Evolutionary conservation across 306 rosid species (phyloP), one percentile per base, ranked within the genome.

Genomic region (Lathyrus tuberosus): DNA sequence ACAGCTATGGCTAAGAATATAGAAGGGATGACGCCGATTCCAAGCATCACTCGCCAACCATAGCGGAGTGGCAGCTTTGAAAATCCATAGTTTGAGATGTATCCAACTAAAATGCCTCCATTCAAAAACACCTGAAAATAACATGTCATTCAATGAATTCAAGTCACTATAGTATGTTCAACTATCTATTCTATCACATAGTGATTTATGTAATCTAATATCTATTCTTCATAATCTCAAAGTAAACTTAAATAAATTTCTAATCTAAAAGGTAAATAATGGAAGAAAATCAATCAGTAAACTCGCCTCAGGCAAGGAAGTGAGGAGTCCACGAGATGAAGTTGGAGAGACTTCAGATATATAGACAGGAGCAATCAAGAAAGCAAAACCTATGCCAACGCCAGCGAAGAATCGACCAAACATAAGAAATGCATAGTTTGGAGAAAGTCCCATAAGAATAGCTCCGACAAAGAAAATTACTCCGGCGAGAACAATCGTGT

Each of bases 381-480:
- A 86, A 2, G 92, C 97, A 15, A 83, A 91, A 3, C 97, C 96
- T 2, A 86, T 84, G 5, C 89, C 97, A 5, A 91, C 8, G 0
- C 97, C 95, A 22, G 97, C 95, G 12, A 91, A 54, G 71, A 91
- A 91, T 4, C 95, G 80, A 8, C 97, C 96, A 11, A 88, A 84
- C 97, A 91, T 91, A 48, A 91, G 96, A 31, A 91, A 91, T n/a
- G 83, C 38, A 22, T 91, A 91, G 82, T 91, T 88, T 26, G 96
- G 73, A 48, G 97, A 83, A 10, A 91, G 76, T 3, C 97, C 97
- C 97, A 91, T 91, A 42, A 91, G 89, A 8, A 85, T 62, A 20
- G 97, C 90, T 30, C 96, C 97, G 2, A n/a, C 81, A 4, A 88
- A 86, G 83, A 91, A 88, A 44, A 91, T 88, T 0, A 51, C 69